phyloP scores from a whole-genome alignment of 2,329 filamentous ascomycete species.

The Botrytis squamosa region DNA sequence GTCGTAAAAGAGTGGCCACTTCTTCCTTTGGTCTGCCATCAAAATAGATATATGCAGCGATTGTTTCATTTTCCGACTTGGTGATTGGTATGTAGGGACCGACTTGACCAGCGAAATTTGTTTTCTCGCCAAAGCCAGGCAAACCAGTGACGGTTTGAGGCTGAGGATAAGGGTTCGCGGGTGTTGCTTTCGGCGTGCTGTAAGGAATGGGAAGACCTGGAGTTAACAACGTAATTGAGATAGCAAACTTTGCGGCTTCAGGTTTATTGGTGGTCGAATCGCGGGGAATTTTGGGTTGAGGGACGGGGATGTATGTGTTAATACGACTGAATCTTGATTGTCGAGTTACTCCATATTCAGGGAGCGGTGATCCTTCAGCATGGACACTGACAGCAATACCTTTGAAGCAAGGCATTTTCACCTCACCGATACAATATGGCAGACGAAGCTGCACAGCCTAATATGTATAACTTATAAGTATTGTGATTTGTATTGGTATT shows the following conservation, averaged over 20 bases:
- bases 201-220: constrained; percentile 88
- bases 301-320: constrained; percentile 95
- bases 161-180: constrained; percentile 74
- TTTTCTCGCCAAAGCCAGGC: constrained; percentile 53
- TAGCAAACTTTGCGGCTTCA: constrained; percentile 94
- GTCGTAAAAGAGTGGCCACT: constrained; percentile 86
- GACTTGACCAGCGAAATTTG: constrained; percentile 57
- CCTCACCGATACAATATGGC: constrained; percentile 26
- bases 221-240: constrained; percentile 93
- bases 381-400: constrained; percentile 98
- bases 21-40: constrained; percentile 94
- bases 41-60: constrained; percentile 98
- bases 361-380: constrained; percentile 72
- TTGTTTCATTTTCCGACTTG: constrained; percentile 90
- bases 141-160: constrained; percentile 77
- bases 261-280: constrained; percentile 68
- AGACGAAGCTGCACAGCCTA: constrained; percentile 32
- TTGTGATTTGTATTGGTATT: neutral
- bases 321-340: constrained; percentile 89
- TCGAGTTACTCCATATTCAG: constrained; percentile 93
- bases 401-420: constrained; percentile 90
- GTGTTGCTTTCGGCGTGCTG: constrained; percentile 78
- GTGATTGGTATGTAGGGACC: constrained; percentile 90
- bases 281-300: constrained; percentile 72
- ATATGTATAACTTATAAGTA: constrained; percentile 18